phyloP scores from a whole-genome alignment of 1,284 basidiomycete genomes.

The Exobasidium rhododendri region DNA sequence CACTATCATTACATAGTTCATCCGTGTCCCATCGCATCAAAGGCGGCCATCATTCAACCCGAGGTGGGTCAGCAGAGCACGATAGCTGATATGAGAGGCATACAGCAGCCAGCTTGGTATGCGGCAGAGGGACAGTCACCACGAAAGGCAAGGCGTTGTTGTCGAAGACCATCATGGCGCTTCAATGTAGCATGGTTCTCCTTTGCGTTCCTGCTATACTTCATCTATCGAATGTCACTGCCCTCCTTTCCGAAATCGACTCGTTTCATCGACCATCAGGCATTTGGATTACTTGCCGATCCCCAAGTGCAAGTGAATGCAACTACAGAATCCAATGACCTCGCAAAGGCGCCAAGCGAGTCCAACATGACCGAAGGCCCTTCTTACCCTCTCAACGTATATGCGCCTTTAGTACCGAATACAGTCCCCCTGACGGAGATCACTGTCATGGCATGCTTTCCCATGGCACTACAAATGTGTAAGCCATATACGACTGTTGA shows the following conservation, averaged over 20 bases:
- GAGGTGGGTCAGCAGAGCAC: too few relatives aligned
- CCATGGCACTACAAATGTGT: conserved; percentile 65
- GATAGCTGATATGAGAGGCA: too few relatives aligned
- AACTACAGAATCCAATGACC: not conserved
- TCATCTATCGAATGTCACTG: conserved; percentile 5
- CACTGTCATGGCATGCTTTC: conserved; percentile 67
- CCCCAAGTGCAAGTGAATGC: not conserved
- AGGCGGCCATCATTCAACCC: too few relatives aligned
- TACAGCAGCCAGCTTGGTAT: conserved; percentile 3
- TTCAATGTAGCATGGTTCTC: conserved; percentile 15
- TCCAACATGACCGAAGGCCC: conserved; percentile 11
- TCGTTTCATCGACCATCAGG: conserved; percentile 12
- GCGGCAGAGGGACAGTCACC: not conserved
- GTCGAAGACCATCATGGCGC: not conserved
- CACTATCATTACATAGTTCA: too few relatives aligned
- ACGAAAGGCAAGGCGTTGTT: conserved; percentile 1
- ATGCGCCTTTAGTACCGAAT: conserved; percentile 41
- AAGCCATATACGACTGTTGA: conserved; percentile 67
- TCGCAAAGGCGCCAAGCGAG: not conserved
- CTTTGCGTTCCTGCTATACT: conserved; percentile 13
- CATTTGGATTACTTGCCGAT: conserved; percentile 6
- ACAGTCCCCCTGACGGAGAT: conserved; percentile 65
- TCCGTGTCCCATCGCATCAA: too few relatives aligned
- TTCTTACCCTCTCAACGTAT: conserved; percentile 36
- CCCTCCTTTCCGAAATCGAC: not conserved